Conservation (phyloP, 305 asterid species). For the Fraxinus sp. region DNA sequence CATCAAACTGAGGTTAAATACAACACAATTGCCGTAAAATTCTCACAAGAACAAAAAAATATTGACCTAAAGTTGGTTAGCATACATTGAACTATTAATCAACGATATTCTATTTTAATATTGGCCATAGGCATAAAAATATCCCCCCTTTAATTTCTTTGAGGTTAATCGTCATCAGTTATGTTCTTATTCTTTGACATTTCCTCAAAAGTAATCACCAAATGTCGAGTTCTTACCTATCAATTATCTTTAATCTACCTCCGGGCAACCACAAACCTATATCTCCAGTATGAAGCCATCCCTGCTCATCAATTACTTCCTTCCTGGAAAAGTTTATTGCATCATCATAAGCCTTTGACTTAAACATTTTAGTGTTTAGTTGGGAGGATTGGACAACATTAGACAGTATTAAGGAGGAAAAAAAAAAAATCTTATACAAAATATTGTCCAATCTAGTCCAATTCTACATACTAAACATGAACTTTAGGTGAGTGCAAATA, state of each 20-base stretch:
- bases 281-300: constrained; percentile 87
- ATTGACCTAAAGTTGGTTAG: neutral
- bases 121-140: neutral
- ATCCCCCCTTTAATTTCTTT: neutral
- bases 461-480: neutral
- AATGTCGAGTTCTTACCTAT: constrained; percentile 40
- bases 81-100: neutral
- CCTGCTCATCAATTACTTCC: constrained; percentile 64
- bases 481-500: neutral
- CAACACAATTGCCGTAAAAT: neutral
- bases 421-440: neutral
- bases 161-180: neutral
- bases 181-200: neutral
- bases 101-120: neutral
- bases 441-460: neutral
- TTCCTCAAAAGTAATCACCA: neutral
- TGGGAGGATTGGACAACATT: neutral
- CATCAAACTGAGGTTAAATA: constrained; percentile 5
- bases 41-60: neutral
- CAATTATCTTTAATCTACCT: constrained; percentile 76
- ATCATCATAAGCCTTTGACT: neutral
- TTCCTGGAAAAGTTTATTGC: constrained; percentile 35
- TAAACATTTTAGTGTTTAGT: neutral
- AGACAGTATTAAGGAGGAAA: neutral
- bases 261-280: constrained; percentile 67